phyloP scores from a whole-genome alignment of 352 stramenopile genomes.

The Peronospora belbahrii region DNA sequence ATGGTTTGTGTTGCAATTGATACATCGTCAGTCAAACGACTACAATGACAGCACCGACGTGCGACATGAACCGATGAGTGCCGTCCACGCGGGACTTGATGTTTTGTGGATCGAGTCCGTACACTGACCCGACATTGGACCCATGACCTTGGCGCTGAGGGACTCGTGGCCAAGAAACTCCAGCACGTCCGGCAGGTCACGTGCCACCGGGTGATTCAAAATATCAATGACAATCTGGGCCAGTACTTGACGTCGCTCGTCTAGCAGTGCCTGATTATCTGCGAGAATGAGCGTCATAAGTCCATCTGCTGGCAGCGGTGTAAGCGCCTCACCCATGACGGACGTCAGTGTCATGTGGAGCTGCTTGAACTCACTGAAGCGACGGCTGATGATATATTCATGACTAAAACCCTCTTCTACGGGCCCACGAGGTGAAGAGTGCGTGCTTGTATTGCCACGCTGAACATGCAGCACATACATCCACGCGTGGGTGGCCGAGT shows the following conservation, averaged over 20 bases:
- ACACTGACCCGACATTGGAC: slow-evolving; percentile 34
- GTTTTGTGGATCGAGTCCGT: slow-evolving; percentile 70
- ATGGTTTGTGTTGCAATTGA: neutral
- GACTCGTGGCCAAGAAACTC: slow-evolving; percentile 54
- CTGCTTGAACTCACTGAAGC: slow-evolving; percentile 62
- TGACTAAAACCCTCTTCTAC: slow-evolving; percentile 30
- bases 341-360: slow-evolving; percentile 45
- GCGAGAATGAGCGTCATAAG: slow-evolving; percentile 61
- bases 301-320: slow-evolving; percentile 43
- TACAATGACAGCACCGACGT: slow-evolving; percentile 15
- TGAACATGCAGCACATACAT: slow-evolving; percentile 56
- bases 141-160: slow-evolving; percentile 38
- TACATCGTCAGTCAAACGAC: neutral
- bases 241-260: slow-evolving; percentile 58
- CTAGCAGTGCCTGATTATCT: slow-evolving; percentile 55
- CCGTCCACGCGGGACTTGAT: slow-evolving; percentile 53
- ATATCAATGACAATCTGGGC: slow-evolving; percentile 56
- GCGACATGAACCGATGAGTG: neutral
- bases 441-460: slow-evolving; percentile 25
- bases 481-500: slow-evolving; percentile 43
- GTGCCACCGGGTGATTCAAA: slow-evolving; percentile 42
- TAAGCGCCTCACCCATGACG: slow-evolving; percentile 41
- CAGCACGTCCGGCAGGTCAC: slow-evolving; percentile 50
- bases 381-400: slow-evolving; percentile 57
- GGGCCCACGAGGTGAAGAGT: slow-evolving; percentile 24